Evolutionary conservation across 2,329 filamentous ascomycete genomes (phyloP).

Genomic region (Aspergillus sp.): DNA sequence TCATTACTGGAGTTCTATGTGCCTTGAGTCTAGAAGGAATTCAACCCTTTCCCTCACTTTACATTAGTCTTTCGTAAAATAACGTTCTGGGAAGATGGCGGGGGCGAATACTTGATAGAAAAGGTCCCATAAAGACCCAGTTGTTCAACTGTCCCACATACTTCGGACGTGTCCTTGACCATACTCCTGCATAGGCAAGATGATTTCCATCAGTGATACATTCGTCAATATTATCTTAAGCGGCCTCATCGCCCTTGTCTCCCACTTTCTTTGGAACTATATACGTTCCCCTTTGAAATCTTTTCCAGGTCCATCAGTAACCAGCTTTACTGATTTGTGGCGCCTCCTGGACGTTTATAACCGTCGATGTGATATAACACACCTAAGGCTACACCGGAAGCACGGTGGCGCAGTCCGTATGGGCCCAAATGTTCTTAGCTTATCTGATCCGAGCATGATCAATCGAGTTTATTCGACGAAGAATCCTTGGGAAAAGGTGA

Average conservation of each 20-base stretch:
- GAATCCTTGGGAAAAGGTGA: constrained; percentile 42
- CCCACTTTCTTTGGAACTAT: not conserved
- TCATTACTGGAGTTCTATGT: too few relatives aligned
- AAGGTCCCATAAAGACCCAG: too few relatives aligned
- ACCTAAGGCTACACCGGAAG: constrained; percentile 62
- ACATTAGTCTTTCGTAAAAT: too few relatives aligned
- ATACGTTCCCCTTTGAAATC: not conserved
- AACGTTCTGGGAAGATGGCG: too few relatives aligned
- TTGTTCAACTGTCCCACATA: too few relatives aligned
- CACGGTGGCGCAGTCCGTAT: constrained; percentile 70
- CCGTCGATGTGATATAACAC: constrained; percentile 61
- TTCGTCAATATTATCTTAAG: not conserved
- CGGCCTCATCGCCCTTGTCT: not conserved
- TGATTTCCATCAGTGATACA: too few relatives aligned
- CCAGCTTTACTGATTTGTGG: constrained; percentile 68
- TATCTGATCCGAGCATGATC: constrained; percentile 67
- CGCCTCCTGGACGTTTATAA: constrained; percentile 64
- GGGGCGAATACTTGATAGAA: too few relatives aligned
- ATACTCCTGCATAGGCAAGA: too few relatives aligned
- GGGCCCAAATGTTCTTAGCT: constrained; percentile 70
- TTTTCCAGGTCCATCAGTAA: constrained; percentile 22
- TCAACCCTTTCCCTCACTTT: too few relatives aligned
- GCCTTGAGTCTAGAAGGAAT: too few relatives aligned
- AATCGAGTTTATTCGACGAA: constrained; percentile 75
- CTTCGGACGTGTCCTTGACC: too few relatives aligned